These are phyloP conservation scores for Eucalyptus brandiana DNA, from an alignment of 345 rosid genomes.

Conservation along the genomic window DNA sequence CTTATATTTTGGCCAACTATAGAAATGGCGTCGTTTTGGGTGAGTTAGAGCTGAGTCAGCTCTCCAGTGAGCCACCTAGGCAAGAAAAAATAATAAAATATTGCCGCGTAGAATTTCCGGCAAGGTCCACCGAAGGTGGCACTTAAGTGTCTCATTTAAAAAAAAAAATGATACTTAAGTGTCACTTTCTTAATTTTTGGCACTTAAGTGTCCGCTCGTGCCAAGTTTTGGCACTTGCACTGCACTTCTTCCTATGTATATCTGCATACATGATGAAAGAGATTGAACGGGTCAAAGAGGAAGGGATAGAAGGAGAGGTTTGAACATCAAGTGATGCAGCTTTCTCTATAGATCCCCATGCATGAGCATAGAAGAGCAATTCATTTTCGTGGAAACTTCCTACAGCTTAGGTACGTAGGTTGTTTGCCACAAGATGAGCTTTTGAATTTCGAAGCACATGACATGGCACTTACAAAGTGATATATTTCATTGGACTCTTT, in stretches of 20 bases:
- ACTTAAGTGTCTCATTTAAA: too few relatives aligned
- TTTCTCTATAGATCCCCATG: background rate
- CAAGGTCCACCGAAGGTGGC: fast-evolving
- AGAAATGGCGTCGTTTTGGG: too few relatives aligned
- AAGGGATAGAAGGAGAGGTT: background rate
- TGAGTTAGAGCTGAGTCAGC: too few relatives aligned
- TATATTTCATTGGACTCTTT: background rate
- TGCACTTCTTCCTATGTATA: too few relatives aligned
- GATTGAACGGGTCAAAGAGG: background rate
- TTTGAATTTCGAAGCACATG: background rate
- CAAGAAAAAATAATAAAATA: too few relatives aligned
- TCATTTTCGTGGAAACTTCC: background rate
- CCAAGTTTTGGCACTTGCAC: too few relatives aligned
- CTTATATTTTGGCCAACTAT: too few relatives aligned
- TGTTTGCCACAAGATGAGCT: background rate
- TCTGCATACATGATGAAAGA: background rate
- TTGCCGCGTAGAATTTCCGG: too few relatives aligned
- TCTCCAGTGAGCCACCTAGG: too few relatives aligned
- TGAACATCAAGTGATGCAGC: background rate
- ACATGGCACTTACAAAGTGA: background rate
- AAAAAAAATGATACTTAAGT: too few relatives aligned
- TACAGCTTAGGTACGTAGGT: background rate
- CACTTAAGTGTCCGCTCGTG: too few relatives aligned
- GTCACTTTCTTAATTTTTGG: too few relatives aligned
- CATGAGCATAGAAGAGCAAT: background rate